A percentile compares a stretch with the other conserved stretches of the same genome.
Evolutionary conservation across 208 protist genomes (phyloP).

Genomic region (Porcisia deanei): DNA sequence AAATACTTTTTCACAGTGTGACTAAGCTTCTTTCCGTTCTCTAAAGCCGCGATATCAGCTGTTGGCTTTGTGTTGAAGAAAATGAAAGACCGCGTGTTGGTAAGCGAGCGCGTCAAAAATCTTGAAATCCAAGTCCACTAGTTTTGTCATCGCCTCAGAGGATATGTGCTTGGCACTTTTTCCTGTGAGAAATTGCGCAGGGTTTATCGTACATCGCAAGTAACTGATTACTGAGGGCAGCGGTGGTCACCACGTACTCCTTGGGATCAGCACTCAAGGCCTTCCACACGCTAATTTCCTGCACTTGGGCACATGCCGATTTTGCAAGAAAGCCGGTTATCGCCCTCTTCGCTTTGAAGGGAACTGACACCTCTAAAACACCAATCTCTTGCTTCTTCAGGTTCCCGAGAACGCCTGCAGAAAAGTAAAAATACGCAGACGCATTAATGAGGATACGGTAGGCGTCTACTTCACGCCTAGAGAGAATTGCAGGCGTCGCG

Average conservation of each 20-base stretch:
- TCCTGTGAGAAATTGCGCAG: constrained; percentile 14
- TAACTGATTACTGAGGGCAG: constrained; percentile 54
- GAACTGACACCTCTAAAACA: constrained; percentile 33
- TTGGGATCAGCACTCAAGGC: constrained; percentile 49
- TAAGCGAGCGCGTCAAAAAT: constrained; percentile 51
- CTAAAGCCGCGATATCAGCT: constrained; percentile 36
- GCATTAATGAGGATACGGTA: constrained; percentile 65
- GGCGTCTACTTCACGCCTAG: constrained; percentile 58
- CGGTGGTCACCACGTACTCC: constrained; percentile 25
- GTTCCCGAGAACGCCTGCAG: constrained; percentile 29
- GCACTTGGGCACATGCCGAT: constrained; percentile 56
- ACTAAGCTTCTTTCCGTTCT: constrained; percentile 29
- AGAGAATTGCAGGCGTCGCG: constrained; percentile 27
- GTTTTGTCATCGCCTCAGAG: constrained; percentile 33
- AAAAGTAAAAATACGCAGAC: constrained; percentile 60
- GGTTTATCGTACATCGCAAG: constrained; percentile 53
- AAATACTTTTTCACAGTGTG: constrained; percentile 36
- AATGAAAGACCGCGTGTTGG: constrained; percentile 43
- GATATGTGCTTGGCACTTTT: constrained; percentile 23
- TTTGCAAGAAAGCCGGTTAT: constrained; percentile 40
- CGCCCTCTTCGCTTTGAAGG: constrained; percentile 33
- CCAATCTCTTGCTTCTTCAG: constrained; percentile 48
- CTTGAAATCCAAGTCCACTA: constrained; percentile 50
- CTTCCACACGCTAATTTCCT: constrained; percentile 61
- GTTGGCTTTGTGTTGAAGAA: constrained; percentile 43